phyloP scores from a whole-genome alignment of 1,284 basidiomycete genomes.

The Ceratobasidium papillatum region DNA sequence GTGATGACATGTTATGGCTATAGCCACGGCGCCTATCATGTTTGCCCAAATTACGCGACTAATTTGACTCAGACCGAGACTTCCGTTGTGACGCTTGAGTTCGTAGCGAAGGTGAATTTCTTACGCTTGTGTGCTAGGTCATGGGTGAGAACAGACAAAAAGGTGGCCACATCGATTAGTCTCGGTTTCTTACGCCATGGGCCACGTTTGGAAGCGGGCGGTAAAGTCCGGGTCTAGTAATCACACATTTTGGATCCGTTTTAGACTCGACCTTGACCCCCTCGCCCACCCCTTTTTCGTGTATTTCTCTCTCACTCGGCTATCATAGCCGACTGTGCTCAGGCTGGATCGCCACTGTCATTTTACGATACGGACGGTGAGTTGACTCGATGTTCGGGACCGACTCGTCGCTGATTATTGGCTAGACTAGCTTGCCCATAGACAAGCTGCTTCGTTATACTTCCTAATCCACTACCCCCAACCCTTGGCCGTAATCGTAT shows the following conservation, averaged over 20 bases:
- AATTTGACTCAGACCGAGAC: background rate
- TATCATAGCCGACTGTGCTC: constrained; percentile 1
- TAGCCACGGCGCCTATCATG: background rate
- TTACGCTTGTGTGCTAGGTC: background rate
- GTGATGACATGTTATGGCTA: no score
- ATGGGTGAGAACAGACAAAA: background rate
- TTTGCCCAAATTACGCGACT: background rate
- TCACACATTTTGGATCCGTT: constrained; percentile 36
- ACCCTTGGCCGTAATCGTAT: background rate
- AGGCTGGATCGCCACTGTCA: background rate
- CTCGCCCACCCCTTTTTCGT: constrained; percentile 7
- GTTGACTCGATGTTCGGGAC: background rate
- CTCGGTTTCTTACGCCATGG: constrained; percentile 23
- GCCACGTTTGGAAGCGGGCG: constrained; percentile 21
- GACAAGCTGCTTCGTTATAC: constrained; percentile 9
- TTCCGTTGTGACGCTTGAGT: background rate
- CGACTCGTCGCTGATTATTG: background rate
- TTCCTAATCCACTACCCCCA: constrained; percentile 4
- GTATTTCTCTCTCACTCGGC: background rate
- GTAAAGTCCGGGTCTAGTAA: constrained; percentile 26
- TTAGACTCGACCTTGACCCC: constrained; percentile 19
- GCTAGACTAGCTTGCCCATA: no score
- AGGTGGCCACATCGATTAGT: background rate
- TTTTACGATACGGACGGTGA: constrained; percentile 2
- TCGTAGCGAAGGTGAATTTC: background rate